Evolutionary conservation across 306 rosid species (phyloP).

Genomic region (Lithocarpus polystachyus): DNA sequence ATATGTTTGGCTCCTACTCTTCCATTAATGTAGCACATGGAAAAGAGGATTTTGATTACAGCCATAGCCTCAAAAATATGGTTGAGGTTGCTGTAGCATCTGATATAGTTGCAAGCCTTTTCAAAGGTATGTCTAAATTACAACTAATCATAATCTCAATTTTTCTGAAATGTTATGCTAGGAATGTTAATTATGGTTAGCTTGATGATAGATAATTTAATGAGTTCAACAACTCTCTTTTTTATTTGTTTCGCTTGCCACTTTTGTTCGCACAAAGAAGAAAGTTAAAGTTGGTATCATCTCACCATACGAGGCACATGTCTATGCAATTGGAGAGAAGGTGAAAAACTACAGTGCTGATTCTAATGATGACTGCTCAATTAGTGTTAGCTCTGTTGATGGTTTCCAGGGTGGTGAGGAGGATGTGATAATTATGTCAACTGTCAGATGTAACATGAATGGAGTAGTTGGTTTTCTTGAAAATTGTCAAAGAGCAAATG

Average conservation of each 20-base stretch:
- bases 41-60: slow-evolving; percentile 18
- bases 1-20: slow-evolving; percentile 27
- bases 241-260: neutral
- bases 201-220: neutral
- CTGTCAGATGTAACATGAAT: too few relatives aligned
- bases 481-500: too few relatives aligned
- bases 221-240: neutral
- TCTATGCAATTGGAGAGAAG: too few relatives aligned
- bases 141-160: neutral
- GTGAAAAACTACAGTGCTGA: too few relatives aligned
- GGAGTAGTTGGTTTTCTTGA: too few relatives aligned
- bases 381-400: too few relatives aligned
- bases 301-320: too few relatives aligned
- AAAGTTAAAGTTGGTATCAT: too few relatives aligned
- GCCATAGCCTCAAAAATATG: slow-evolving; percentile 22
- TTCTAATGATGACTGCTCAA: too few relatives aligned
- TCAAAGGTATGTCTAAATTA: slow-evolving; percentile 17
- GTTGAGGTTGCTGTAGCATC: slow-evolving; percentile 30
- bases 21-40: slow-evolving; percentile 29
- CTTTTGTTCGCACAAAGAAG: neutral
- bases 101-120: slow-evolving; percentile 32
- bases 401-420: too few relatives aligned
- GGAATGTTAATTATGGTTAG: neutral
- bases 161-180: neutral
- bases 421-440: too few relatives aligned